phyloP scores from a whole-genome alignment of 495 filamentous ascomycete genomes.

The Pyronema omphalodes region DNA sequence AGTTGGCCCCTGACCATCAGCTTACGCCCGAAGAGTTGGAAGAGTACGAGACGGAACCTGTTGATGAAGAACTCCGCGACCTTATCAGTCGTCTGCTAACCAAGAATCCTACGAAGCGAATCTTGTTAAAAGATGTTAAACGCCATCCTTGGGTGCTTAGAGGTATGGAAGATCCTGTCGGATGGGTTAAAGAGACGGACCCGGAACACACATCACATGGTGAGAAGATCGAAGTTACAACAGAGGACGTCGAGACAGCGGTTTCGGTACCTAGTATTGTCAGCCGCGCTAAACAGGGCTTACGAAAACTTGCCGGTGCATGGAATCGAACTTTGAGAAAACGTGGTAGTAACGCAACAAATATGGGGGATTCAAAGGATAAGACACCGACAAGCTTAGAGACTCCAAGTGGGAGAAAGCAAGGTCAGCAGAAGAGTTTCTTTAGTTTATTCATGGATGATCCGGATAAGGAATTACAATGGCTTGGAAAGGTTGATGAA shows the following conservation, averaged over 20 bases:
- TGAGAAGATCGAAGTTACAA: conserved; percentile 81
- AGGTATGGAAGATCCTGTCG: conserved; percentile 51
- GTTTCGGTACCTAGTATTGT: conserved; percentile 79
- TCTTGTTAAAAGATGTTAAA: conserved; percentile 82
- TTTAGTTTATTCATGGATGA: conserved; percentile 15
- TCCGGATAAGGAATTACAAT: conserved; percentile 19
- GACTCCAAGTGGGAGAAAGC: conserved; percentile 15
- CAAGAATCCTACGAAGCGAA: conserved; percentile 76
- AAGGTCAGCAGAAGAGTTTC: conserved; percentile 14
- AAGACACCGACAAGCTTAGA: neutral
- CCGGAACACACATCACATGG: conserved; percentile 62
- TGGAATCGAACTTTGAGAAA: conserved; percentile 18
- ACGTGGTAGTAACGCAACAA: conserved; percentile 19
- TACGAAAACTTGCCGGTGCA: conserved; percentile 37
- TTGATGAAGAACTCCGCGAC: conserved; percentile 66
- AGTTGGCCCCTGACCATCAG: neutral
- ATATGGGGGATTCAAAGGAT: conserved; percentile 10
- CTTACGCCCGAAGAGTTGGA: conserved; percentile 31
- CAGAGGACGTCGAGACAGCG: conserved; percentile 70
- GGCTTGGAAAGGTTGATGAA: conserved; percentile 17
- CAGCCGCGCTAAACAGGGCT: conserved; percentile 47
- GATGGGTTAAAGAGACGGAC: conserved; percentile 89
- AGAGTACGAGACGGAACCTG: conserved; percentile 64
- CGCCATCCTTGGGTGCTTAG: conserved; percentile 88
- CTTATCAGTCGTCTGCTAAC: conserved; percentile 62